Conservation (phyloP, 139 green algal genomes). For the Pedinophyceae sp. region DNA sequence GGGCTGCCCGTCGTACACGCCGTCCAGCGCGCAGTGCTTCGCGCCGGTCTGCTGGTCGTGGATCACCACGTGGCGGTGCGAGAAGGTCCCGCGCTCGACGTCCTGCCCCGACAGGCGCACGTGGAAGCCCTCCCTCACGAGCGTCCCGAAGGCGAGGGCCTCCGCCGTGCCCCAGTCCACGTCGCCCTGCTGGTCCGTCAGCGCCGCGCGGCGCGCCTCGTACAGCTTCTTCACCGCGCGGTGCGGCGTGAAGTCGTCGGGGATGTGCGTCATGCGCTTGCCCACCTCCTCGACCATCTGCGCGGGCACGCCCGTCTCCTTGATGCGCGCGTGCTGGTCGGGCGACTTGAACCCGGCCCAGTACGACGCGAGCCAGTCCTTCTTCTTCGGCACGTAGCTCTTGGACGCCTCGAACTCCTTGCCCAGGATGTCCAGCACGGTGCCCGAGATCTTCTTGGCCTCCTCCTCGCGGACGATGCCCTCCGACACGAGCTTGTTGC, state of each 20-base stretch:
- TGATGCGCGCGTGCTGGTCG: constrained; percentile 66
- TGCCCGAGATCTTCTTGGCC: constrained; percentile 37
- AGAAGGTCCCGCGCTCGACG: constrained; percentile 41
- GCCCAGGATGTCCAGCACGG: constrained; percentile 50
- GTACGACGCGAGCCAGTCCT: constrained; percentile 75
- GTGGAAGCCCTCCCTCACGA: constrained; percentile 91
- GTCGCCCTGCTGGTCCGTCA: constrained; percentile 42
- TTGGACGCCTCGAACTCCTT: constrained; percentile 65
- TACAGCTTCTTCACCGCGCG: constrained; percentile 81
- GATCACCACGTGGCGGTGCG: constrained; percentile 38
- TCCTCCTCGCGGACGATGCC: constrained; percentile 50
- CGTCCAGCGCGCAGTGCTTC: constrained; percentile 60
- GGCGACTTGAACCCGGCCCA: constrained; percentile 89
- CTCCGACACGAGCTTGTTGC: constrained; percentile 53
- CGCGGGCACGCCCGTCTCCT: constrained; percentile 22
- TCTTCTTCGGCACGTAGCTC: constrained; percentile 53
- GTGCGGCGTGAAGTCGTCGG: constrained; percentile 67
- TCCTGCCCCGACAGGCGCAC: constrained; percentile 86
- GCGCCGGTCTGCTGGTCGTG: constrained; percentile 47
- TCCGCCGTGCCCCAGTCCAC: constrained; percentile 91
- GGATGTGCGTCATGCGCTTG: constrained; percentile 61
- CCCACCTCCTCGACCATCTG: constrained; percentile 54
- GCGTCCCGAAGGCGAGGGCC: constrained; percentile 85
- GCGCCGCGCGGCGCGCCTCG: constrained; percentile 53
- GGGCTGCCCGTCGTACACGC: constrained; percentile 64